Evolutionary conservation across 768 basidiomycete species (phyloP), one percentile per base, ranked within the genome.

Genomic region (Lactarius trivialis): DNA sequence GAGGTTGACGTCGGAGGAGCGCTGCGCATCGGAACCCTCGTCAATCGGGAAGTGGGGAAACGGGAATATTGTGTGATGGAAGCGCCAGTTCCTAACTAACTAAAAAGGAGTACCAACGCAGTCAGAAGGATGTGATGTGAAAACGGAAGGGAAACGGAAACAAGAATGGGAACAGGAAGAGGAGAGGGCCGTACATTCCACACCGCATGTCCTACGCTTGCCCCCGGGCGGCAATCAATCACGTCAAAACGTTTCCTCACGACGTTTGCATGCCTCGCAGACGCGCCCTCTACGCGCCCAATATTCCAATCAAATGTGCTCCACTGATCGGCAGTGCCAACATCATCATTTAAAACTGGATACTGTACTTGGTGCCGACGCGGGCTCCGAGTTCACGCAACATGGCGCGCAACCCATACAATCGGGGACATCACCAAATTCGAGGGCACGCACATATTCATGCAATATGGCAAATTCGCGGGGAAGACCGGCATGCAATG

Each of bases 371-470:
- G 24, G 60, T 65, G 32, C 67, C 67, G 33, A 60, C 60, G 24
- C 67, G 67, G 24, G 70, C 67, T 17, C 71, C 73, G 15, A 75
- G 70, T 7, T 79, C 81, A 15, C 81, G 79, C 72, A 93, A 91
- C 50, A 92, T 80, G 50, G 81, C 82, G 48, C 91, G 80, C 26
- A 76, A 30, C 91, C 91, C 49, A 85, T 86, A 68, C 94, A 95
- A 73, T 95, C 93, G 11, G 92, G 93, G 45, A 91, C 78, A 76
- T 94, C 92, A 69, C 90, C 90, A 68, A 93, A 94, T 65, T 87
- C 87, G 37, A 95, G 83, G 2, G 84, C 85, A 50, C 92, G 83
- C 21, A 87, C 85, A 74, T 94, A 94, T 50, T 73, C 74, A 73
- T 87, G 88, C 67, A 93, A 80, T 57, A 91, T 82, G 65, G 87